Base-by-base conservation (phyloP, 257 asterid genomes). In the Plantago ovata region DNA sequence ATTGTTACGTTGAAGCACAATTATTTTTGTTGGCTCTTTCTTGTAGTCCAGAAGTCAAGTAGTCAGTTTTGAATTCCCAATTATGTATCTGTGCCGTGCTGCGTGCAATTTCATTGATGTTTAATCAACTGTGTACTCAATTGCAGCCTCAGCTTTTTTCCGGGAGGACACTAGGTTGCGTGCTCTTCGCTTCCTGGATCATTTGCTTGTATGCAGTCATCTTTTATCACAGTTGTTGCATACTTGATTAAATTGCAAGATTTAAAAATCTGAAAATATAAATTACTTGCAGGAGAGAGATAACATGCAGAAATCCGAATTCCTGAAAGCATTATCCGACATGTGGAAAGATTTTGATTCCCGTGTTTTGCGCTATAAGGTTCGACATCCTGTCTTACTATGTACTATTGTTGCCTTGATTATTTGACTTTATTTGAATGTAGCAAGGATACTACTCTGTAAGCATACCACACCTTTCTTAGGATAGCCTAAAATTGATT, bases 301-400 rank as follows among this genome's bases (percentile, higher is more conserved):
- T 62, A 93, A 89, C 86, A 86, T 89, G 86, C 96, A 89, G 84
- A 93, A 93, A 78, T 67, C 99, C 59, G 97, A 93, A 66, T 93
- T 93, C 69, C 75, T 93, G 64, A 93, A 86, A 77, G 99, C 99
- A 77, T 76, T 93, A 73, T 81, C 95, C 45, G 96, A 89, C 76
- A 93, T 93, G 99, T 89, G 99, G 99, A 93, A 93, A 79, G 99
- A 93, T 72, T 93, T 93, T 60, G 94, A 93, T 62, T 73, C 94
- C 58, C 97, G 97, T 68, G 96, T 93, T 74, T 70, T 93, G 85
- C 99, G 97, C 63, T 93, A 89, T 70, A 93, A 89, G 99, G 99
- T 93, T 62, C 61, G 86, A 28, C 33, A 60, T 71, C 62, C 45
- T 71, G 56, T 59, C 23, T 64, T 28, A 44, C 62, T 46, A 24